These are phyloP conservation scores for Teratosphaeriaceae sp. DNA, from an alignment of 2,329 filamentous ascomycete species.

Conservation along the genomic window DNA sequence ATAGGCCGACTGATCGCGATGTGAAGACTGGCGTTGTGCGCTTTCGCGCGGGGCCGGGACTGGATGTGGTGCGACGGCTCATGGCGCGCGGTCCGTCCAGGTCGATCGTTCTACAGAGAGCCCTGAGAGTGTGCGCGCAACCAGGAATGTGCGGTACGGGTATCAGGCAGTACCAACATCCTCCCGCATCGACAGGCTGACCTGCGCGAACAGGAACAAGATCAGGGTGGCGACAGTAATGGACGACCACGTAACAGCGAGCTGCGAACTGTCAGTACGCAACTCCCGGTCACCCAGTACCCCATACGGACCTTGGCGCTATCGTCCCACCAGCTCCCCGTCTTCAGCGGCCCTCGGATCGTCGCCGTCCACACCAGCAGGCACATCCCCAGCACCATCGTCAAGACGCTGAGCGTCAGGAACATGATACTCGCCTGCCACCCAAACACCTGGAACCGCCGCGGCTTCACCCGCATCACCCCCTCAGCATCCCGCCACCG, in stretches of 20 bases:
- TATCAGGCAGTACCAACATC: too few species aligned
- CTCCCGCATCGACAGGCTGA: conserved; percentile 7
- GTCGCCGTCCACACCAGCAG: background rate
- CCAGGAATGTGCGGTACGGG: too few species aligned
- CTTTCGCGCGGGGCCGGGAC: too few species aligned
- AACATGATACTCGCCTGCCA: conserved; percentile 8
- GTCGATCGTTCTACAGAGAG: too few species aligned
- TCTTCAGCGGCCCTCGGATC: background rate
- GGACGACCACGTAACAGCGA: conserved; percentile 5
- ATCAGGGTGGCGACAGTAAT: conserved; percentile 1
- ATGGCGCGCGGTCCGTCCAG: too few species aligned
- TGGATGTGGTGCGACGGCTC: too few species aligned
- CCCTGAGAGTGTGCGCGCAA: too few species aligned
- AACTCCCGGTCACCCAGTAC: background rate
- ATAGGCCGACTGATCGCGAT: too few species aligned
- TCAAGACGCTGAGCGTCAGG: conserved; percentile 5
- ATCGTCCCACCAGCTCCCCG: background rate
- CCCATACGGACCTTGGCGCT: conserved; percentile 2
- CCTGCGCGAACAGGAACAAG: conserved; percentile 3
- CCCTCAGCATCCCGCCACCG: conserved; percentile 15
- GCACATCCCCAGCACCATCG: conserved; percentile 1
- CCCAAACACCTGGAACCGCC: conserved; percentile 7
- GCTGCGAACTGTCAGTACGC: background rate
- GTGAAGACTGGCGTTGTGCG: too few species aligned
- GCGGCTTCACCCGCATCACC: conserved; percentile 8